These are phyloP conservation scores for Anthostomella pinea DNA, from an alignment of 2,329 filamentous ascomycete species.

Conservation along the genomic window DNA sequence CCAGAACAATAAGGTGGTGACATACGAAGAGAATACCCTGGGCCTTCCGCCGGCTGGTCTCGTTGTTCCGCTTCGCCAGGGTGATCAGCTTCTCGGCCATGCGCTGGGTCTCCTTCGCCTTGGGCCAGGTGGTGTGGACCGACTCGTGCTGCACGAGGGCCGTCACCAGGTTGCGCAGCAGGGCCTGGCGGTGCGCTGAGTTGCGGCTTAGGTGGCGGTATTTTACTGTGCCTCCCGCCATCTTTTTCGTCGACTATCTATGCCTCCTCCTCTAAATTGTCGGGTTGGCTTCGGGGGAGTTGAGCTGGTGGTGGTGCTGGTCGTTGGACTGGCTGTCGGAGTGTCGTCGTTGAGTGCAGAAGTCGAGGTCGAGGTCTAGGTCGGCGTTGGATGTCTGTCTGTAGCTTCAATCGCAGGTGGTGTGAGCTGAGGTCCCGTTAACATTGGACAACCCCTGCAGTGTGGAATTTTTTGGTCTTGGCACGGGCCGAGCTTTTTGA, in stretches of 20 bases:
- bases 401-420: too few species aligned
- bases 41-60: constrained; percentile 73
- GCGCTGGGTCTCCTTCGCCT: constrained; percentile 94
- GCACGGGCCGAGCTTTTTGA: constrained; percentile 6
- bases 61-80: constrained; percentile 87
- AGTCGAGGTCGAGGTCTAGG: background rate
- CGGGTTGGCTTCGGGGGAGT: constrained; percentile 2
- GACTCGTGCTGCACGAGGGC: constrained; percentile 91
- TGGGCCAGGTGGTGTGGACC: constrained; percentile 92
- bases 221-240: constrained; percentile 85
- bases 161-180: constrained; percentile 93
- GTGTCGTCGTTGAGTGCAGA: constrained; percentile 3
- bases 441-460: constrained; percentile 1
- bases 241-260: too few species aligned
- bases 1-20: too few species aligned
- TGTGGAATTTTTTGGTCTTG: constrained; percentile 12
- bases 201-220: constrained; percentile 85
- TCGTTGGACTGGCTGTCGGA: constrained; percentile 7
- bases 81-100: constrained; percentile 94
- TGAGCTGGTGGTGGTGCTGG: background rate
- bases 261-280: constrained; percentile 1
- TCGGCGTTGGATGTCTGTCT: background rate
- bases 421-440: constrained; percentile 5
- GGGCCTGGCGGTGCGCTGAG: constrained; percentile 83
- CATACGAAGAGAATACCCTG: constrained; percentile 81